Evolutionary conservation across 306 rosid species (phyloP).

Genomic region (Ceratonia siliqua): DNA sequence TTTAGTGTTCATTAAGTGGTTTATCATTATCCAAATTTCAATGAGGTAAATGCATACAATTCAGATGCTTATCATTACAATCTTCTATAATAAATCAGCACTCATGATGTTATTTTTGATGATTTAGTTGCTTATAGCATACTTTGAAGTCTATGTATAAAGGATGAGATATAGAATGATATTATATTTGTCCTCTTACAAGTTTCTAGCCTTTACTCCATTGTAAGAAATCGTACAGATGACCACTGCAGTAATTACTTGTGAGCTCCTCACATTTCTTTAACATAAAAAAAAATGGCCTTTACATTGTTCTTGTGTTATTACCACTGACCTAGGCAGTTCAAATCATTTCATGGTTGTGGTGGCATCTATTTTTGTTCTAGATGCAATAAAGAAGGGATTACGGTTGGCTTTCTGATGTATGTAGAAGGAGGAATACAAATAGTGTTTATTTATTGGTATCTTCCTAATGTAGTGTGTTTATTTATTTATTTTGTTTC

Average conservation of each 20-base stretch:
- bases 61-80: background rate
- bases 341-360: slow-evolving; percentile 3
- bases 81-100: background rate
- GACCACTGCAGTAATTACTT: background rate
- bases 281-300: background rate
- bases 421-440: background rate
- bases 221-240: background rate
- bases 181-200: background rate
- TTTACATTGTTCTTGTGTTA: background rate
- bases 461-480: background rate
- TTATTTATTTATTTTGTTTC: background rate
- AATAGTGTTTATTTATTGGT: background rate
- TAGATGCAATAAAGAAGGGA: background rate
- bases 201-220: background rate
- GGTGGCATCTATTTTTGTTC: background rate
- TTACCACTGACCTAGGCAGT: slow-evolving; percentile 3
- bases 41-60: background rate
- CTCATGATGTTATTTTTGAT: background rate
- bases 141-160: background rate
- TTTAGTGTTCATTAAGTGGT: background rate
- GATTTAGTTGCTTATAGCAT: background rate
- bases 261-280: background rate
- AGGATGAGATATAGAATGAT: background rate
- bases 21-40: background rate
- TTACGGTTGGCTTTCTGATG: background rate